phyloP scores from a whole-genome alignment of 202 grass and related monocot species.

The Alloteropsis angusta region DNA sequence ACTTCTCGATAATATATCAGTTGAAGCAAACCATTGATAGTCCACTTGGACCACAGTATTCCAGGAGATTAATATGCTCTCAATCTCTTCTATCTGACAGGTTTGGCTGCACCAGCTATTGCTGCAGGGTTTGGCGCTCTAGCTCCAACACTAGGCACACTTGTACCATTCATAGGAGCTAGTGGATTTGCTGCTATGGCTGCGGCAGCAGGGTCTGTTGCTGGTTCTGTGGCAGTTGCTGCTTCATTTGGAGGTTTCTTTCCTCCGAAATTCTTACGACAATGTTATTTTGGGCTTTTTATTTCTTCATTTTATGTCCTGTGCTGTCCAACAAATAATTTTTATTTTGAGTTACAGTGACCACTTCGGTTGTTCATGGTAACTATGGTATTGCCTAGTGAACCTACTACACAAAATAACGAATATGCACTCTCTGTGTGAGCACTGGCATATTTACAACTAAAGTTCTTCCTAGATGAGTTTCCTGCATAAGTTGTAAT shows the following conservation, averaged over 20 bases:
- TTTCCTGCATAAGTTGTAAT: neutral
- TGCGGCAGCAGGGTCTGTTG: constrained; percentile 76
- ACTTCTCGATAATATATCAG: neutral
- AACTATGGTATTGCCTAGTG: neutral
- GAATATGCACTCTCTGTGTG: neutral
- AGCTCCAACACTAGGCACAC: constrained; percentile 71
- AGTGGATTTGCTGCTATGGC: constrained; percentile 98
- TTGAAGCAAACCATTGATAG: neutral
- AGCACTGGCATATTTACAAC: neutral
- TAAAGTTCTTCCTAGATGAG: neutral
- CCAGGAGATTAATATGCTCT: constrained; percentile 9
- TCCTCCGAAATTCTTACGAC: neutral
- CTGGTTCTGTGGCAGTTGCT: constrained; percentile 86
- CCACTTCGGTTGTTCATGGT: neutral
- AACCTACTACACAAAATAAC: neutral
- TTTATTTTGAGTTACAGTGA: neutral
- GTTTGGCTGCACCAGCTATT: constrained; percentile 97
- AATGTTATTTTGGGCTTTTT: neutral
- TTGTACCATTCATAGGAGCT: constrained; percentile 84
- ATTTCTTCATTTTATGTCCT: neutral
- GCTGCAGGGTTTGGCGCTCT: constrained; percentile 88
- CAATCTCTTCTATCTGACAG: constrained; percentile 26
- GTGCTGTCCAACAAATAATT: neutral
- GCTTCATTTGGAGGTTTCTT: constrained; percentile 93
- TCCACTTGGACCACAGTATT: neutral